Conservation (phyloP, 2,329 filamentous ascomycete genomes). For the Aspergillaceae sp. region DNA sequence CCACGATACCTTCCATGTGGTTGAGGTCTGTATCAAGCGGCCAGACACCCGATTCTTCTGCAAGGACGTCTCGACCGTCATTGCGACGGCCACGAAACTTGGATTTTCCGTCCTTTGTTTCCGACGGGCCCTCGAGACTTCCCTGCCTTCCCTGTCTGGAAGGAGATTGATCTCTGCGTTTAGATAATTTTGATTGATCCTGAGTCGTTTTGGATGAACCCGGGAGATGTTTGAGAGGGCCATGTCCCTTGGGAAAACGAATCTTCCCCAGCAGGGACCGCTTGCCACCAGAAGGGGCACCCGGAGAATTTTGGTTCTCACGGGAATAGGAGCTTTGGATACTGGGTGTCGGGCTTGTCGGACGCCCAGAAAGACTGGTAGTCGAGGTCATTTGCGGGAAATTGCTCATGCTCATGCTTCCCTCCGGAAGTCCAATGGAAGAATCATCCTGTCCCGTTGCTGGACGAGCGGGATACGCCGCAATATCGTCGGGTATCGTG, state of each 20-base stretch:
- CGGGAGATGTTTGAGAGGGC: constrained; percentile 23
- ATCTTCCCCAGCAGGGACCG: constrained; percentile 48
- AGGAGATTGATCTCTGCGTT: constrained; percentile 26
- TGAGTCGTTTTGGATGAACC: constrained; percentile 20
- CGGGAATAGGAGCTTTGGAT: constrained; percentile 52
- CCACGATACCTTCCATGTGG: constrained; percentile 86
- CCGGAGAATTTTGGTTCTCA: constrained; percentile 36
- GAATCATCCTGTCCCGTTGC: constrained; percentile 69
- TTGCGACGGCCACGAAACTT: constrained; percentile 26
- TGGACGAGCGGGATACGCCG: constrained; percentile 56
- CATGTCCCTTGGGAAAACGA: constrained; percentile 40
- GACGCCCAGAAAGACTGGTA: constrained; percentile 49
- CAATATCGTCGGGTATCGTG: constrained; percentile 27
- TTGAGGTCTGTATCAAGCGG: constrained; percentile 78
- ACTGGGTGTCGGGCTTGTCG: constrained; percentile 76
- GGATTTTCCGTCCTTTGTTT: constrained; percentile 8
- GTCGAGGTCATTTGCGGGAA: constrained; percentile 36
- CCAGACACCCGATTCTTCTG: constrained; percentile 58
- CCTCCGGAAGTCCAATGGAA: constrained; percentile 37
- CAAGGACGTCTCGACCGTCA: constrained; percentile 19
- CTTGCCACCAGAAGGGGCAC: constrained; percentile 25
- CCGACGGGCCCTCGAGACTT: constrained; percentile 22
- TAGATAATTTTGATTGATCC: constrained; percentile 19
- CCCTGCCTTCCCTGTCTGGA: constrained; percentile 23
- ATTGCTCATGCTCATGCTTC: no score